Conservation (phyloP, 768 basidiomycete species). For the Tulasnella sp. region DNA sequence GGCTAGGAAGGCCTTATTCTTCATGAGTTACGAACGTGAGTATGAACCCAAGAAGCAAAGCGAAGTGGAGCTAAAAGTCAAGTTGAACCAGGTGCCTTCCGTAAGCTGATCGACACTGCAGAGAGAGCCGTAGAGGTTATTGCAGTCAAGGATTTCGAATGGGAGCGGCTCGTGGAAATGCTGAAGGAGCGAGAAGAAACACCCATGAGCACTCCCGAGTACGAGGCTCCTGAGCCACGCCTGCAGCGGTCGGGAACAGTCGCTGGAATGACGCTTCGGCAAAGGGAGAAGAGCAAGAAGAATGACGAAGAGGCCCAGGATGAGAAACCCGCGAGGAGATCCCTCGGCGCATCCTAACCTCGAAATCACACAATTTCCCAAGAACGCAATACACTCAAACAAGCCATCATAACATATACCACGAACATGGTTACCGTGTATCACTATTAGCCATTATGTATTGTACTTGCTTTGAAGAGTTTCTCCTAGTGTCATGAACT, state of each 20-base stretch:
- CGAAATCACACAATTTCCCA: neutral
- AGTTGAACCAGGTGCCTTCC: constrained; percentile 29
- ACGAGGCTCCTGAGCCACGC: neutral
- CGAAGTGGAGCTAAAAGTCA: neutral
- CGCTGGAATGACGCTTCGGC: neutral
- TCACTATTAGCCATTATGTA: neutral
- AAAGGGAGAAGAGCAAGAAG: neutral
- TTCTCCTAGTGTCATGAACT: neutral
- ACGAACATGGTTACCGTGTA: constrained; percentile 1
- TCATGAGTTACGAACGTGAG: constrained; percentile 50
- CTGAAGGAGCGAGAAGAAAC: constrained; percentile 23
- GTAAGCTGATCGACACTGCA: constrained; percentile 37
- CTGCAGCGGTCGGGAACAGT: neutral
- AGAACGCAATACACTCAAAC: neutral
- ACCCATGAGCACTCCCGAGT: neutral
- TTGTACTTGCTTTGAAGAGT: neutral
- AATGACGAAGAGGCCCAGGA: neutral
- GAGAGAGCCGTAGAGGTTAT: constrained; percentile 33
- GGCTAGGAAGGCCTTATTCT: constrained; percentile 50
- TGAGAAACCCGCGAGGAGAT: neutral
- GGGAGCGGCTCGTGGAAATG: constrained; percentile 32
- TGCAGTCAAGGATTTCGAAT: constrained; percentile 31
- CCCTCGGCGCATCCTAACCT: neutral
- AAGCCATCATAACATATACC: neutral
- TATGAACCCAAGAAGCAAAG: neutral